Evolutionary conservation across 805 yeast species (phyloP).

Genomic region (Lipomyces orientalis): DNA sequence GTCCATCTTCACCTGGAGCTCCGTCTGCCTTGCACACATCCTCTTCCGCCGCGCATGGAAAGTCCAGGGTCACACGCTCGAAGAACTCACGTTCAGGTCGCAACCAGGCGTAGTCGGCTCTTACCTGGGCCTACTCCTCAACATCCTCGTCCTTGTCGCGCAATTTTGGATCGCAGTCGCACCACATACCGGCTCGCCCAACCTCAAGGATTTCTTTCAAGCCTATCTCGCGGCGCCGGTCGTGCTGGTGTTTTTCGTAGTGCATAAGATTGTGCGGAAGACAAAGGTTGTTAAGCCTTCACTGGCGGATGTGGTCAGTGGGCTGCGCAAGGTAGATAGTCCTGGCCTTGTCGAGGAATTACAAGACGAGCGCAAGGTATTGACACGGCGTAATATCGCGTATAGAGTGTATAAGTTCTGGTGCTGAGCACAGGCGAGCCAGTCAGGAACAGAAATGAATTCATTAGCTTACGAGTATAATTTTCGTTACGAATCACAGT

Average conservation of each 20-base stretch:
- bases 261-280: conserved; percentile 56
- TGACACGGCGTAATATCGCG: conserved; percentile 54
- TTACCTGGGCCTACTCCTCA: conserved; percentile 63
- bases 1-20: conserved; percentile 78
- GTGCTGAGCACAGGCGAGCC: conserved; percentile 50
- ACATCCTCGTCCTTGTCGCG: conserved; percentile 66
- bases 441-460: neutral
- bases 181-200: conserved; percentile 58
- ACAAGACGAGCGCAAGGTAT: conserved; percentile 59
- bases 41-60: conserved; percentile 68
- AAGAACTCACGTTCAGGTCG: conserved; percentile 70
- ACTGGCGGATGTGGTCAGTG: conserved; percentile 66
- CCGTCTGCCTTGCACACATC: conserved; percentile 70
- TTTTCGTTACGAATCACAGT: neutral
- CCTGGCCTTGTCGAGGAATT: conserved; percentile 63
- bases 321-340: conserved; percentile 64
- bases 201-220: conserved; percentile 55
- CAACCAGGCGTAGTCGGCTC: conserved; percentile 75
- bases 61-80: conserved; percentile 67
- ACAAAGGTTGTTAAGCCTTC: conserved; percentile 52
- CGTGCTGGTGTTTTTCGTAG: conserved; percentile 53
- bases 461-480: neutral
- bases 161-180: conserved; percentile 84
- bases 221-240: conserved; percentile 58
- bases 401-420: conserved; percentile 62